Base-by-base conservation (phyloP, 2,329 filamentous ascomycete genomes). In the Lanzia echinophila region DNA sequence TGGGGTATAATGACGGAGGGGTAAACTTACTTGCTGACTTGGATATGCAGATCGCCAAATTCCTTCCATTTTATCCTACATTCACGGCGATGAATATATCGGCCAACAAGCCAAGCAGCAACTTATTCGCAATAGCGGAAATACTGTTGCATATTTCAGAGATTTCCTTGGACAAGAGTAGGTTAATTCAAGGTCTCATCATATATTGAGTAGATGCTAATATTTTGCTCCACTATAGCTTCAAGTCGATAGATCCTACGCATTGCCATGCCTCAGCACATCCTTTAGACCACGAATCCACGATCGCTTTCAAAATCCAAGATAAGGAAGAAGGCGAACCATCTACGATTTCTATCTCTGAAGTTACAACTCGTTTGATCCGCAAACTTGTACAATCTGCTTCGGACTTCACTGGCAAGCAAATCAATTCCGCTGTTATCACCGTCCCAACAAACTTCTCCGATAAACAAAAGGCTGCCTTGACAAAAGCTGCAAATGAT, bases 141-240 rank as follows among this genome's bases (percentile, higher is more conserved):
- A 97, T 79, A 96, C 94, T 20, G 82, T 96, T 68, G 88, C 90
- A 69, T 95, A 89, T 77, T 99, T 97, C 79, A 86, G 90, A 73
- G 94, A 99, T 68, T 96, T 90, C 72, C 74, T 99, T 50, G 94
- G 94, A 65, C 88, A 95, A 80, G 87, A 95, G 87, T 95, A 83
- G 56, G 82, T 54, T 0, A 53, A 10, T 22, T 6, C 13, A 13
- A 8, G 12, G 11, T 5, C n/a, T 34, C 6, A 20, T 19, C n/a
- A 28, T 34, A 12, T 13, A 24, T 42, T 7, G 34, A 50, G 13
- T 8, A 69, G 31, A 22, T 48, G 33, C 50, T 54, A 46, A 44
- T 41, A 36, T 32, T 44, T 33, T 56, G 50, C 63, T 68, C 53
- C 31, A 20, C 34, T 22, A 36, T 63, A 84, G 81, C 33, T 96